Base-by-base conservation (phyloP, 1,284 basidiomycete species). In the Apiotrichum domesticum region DNA sequence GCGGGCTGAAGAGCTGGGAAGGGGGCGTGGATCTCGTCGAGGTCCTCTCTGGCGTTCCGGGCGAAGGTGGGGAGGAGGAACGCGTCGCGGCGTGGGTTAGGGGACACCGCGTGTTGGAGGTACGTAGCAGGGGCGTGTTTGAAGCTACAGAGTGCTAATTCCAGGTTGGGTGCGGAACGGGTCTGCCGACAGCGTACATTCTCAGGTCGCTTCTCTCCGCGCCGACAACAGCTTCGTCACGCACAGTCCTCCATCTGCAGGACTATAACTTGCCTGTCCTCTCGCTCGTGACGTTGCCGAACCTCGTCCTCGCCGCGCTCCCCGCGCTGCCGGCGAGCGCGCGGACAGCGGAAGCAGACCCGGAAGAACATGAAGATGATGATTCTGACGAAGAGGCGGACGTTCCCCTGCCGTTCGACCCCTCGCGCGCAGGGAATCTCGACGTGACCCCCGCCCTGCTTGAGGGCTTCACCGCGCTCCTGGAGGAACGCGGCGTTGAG, bases 1-100 rank as follows among this genome's bases (percentile, higher is more conserved):
- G 95, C 14, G 95, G 95, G 0, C 74, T 98, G 55, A 98, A 98
- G 77, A 97, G 93, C 3, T 98, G 95, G 95, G 95, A 98, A 73
- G 96, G 92, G 62, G 88, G 90, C 40, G 75, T 94, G 13, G 95
- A 98, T 74, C 80, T 98, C 0, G 88, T 87, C 0, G 80, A 78
- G 43, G 71, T 77, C 6, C 35, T 59, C 2, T 49, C 53, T 39
- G 39, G 50, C 8, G 21, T 15, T 13, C 35, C 46, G 13, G 32
- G 21, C 33, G 7, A 51, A 21, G 51, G n/a, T n/a, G 44, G 37
- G 10, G 47, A 57, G 56, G 63, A 51, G 6, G 51, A 13, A 13
- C 29, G 44, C 4, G 57, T 70, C 3, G 69, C 57, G 7, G 57
- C 53, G 9, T 71, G 68, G 67, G 60, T 65, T 61, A 72, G 34